A percentile compares a stretch with the other conserved stretches of the same genome.
phyloP scores from a whole-genome alignment of 2,329 filamentous ascomycete species.

The Hypoxylon sp. region DNA sequence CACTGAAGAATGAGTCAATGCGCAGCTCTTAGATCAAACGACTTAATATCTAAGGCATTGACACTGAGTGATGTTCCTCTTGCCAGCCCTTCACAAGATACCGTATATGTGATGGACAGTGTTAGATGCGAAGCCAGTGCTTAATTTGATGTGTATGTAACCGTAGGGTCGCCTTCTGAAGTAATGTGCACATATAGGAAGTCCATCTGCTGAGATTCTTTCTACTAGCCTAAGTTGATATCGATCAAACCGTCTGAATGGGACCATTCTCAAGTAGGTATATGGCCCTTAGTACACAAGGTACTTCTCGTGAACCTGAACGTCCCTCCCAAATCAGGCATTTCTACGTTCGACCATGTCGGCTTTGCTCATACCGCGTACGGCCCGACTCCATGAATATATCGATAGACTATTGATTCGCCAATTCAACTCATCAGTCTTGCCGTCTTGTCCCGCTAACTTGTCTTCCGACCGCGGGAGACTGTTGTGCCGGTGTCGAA shows the following conservation, averaged over 20 bases:
- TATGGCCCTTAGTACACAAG: neutral
- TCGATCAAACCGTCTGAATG: slow-evolving; percentile 4
- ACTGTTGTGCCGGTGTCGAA: slow-evolving; percentile 49
- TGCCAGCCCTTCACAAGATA: neutral
- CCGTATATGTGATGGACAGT: neutral
- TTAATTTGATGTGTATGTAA: slow-evolving; percentile 8
- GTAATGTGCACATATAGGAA: slow-evolving; percentile 8
- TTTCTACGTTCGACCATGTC: slow-evolving; percentile 6
- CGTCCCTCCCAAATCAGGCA: slow-evolving; percentile 4
- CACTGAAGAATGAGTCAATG: neutral
- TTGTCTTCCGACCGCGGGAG: slow-evolving; percentile 48
- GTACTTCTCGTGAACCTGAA: neutral
- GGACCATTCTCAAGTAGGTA: slow-evolving; percentile 3
- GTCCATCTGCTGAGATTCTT: slow-evolving; percentile 4
- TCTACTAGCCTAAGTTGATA: slow-evolving; percentile 1
- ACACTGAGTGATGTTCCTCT: neutral
- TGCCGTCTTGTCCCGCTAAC: slow-evolving; percentile 42
- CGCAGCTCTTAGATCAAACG: neutral
- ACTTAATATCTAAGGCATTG: neutral
- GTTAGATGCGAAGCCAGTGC: slow-evolving; percentile 3
- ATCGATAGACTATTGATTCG: neutral
- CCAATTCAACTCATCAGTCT: neutral
- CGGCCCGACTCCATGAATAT: neutral
- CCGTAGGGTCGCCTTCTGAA: slow-evolving; percentile 7
- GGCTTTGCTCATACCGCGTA: slow-evolving; percentile 9